phyloP scores from a whole-genome alignment of 768 basidiomycete genomes.

The Hericium erinaceus region DNA sequence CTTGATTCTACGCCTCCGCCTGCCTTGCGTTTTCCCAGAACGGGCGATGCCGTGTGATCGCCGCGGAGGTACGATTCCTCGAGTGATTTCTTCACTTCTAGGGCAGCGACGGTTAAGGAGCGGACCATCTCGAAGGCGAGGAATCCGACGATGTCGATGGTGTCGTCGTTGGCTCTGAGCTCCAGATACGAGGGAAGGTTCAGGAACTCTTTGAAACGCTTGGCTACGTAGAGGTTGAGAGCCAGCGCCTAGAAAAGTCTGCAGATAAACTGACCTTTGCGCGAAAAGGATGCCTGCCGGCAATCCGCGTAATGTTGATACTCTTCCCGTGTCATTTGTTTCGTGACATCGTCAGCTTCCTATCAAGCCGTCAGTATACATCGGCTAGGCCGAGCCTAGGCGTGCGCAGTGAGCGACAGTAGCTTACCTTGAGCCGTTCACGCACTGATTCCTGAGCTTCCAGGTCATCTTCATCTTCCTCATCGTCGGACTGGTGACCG shows the following conservation, averaged over 20 bases:
- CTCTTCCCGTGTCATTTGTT: constrained; percentile 93
- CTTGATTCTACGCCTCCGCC: constrained; percentile 22
- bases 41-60: constrained; percentile 49
- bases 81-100: constrained; percentile 72
- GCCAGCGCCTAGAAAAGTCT: constrained; percentile 2
- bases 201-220: constrained; percentile 91
- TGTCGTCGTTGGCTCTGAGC: constrained; percentile 86
- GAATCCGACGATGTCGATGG: constrained; percentile 94
- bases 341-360: constrained; percentile 93
- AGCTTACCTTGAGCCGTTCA: constrained; percentile 63
- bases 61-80: constrained; percentile 65
- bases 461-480: constrained; percentile 93
- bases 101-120: constrained; percentile 80
- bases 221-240: constrained; percentile 40
- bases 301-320: constrained; percentile 97
- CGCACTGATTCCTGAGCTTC: constrained; percentile 95
- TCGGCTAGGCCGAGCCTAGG: not conserved
- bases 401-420: not conserved
- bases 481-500: constrained; percentile 68
- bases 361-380: constrained; percentile 18
- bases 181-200: constrained; percentile 83
- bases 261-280: constrained; percentile 88
- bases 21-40: constrained; percentile 64
- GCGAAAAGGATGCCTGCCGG: constrained; percentile 91
- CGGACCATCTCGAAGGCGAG: constrained; percentile 97